Conservation (phyloP, 192 early-diverging fungal species). For the Mortierella claussenii region DNA sequence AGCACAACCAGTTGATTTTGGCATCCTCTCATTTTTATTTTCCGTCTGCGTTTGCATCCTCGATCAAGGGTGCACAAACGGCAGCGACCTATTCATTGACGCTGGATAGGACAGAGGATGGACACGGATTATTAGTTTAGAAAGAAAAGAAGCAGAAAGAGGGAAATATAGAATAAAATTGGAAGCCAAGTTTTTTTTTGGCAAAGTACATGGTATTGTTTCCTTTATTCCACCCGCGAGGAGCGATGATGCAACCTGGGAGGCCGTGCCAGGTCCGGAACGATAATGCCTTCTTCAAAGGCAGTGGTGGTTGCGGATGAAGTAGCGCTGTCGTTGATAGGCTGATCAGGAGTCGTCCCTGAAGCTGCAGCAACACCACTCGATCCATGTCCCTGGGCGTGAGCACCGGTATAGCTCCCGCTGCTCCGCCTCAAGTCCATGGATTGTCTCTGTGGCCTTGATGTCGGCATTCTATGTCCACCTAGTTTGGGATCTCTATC, state of each 20-base stretch:
- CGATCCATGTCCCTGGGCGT: no score
- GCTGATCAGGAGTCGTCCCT: no score
- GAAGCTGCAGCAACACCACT: no score
- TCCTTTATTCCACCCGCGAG: constrained; percentile 23
- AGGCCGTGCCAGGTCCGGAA: constrained; percentile 34
- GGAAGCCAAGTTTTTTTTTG: neutral
- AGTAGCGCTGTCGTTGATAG: no score
- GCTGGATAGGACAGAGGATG: no score
- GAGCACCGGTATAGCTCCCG: no score
- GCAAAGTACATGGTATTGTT: neutral
- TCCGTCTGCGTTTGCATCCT: neutral
- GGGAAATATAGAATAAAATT: neutral
- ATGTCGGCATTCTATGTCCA: no score
- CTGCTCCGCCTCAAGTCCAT: no score
- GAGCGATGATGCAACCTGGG: constrained; percentile 27
- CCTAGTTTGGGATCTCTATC: neutral
- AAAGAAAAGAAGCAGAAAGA: neutral
- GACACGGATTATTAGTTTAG: no score
- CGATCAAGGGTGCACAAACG: neutral
- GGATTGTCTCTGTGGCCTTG: no score
- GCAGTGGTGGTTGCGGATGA: neutral
- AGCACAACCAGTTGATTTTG: constrained; percentile 1
- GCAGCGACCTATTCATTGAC: constrained; percentile 15
- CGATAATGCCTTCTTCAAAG: constrained; percentile 16
- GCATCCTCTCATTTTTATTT: constrained; percentile 8